A percentile compares a stretch with the other conserved stretches of the same genome.
These are phyloP conservation scores for Fusarium pseudocircinatum DNA, from an alignment of 2,329 filamentous ascomycete species.

Conservation along the genomic window DNA sequence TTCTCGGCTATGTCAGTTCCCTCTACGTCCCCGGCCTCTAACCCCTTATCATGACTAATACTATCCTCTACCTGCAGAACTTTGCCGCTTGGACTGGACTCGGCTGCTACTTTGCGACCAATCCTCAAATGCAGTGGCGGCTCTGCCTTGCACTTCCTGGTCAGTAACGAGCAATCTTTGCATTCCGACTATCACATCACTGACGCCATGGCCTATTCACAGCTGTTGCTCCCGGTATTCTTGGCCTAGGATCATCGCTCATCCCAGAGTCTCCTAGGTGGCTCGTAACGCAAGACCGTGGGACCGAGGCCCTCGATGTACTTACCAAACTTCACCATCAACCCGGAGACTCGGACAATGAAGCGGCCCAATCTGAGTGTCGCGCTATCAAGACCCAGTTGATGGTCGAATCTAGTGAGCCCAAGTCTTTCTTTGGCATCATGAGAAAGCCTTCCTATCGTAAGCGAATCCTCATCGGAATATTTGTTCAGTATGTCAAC, in stretches of 20 bases:
- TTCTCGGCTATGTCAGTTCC: background rate
- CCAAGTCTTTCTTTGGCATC: background rate
- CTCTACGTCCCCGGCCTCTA: rapidly evolving
- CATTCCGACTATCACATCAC: background rate
- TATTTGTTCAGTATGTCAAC: background rate
- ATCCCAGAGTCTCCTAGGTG: background rate
- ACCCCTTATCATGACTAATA: background rate
- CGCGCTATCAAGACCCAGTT: background rate
- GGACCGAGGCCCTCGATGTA: background rate
- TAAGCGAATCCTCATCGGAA: background rate
- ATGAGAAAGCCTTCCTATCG: background rate
- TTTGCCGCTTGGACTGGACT: background rate
- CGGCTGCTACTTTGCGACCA: background rate
- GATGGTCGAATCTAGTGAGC: background rate
- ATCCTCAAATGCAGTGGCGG: background rate
- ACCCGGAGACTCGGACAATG: background rate
- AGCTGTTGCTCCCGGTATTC: background rate
- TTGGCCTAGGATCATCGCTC: background rate
- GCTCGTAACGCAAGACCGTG: background rate
- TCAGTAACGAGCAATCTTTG: background rate
- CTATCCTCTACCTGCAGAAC: rapidly evolving
- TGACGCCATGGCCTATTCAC: background rate
- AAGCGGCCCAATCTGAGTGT: background rate
- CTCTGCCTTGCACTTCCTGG: background rate
- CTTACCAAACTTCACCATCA: background rate